A percentile compares a stretch with the other conserved stretches of the same genome.
These are phyloP conservation scores for Saitozyma podzolica DNA, from an alignment of 768 basidiomycete genomes.

Conservation along the genomic window DNA sequence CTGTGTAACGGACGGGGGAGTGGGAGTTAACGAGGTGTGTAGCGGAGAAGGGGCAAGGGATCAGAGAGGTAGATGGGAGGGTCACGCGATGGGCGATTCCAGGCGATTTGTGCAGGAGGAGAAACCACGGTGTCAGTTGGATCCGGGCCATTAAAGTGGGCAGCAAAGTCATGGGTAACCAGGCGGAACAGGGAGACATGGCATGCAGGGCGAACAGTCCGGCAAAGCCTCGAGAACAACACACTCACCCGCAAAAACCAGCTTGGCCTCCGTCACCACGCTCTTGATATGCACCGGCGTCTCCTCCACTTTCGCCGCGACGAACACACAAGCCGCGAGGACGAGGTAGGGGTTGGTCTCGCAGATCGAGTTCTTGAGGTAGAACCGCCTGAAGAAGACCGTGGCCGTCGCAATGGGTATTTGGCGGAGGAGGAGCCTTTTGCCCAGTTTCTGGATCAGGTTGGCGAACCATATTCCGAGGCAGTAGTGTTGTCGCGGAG, in stretches of 20 bases:
- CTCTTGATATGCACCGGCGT: constrained; percentile 92
- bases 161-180: no score
- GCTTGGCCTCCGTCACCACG: constrained; percentile 77
- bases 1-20: constrained; percentile 35
- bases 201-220: no score
- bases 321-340: constrained; percentile 88
- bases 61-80: no score
- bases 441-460: constrained; percentile 77
- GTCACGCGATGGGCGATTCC: no score
- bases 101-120: no score
- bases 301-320: constrained; percentile 96
- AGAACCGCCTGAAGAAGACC: constrained; percentile 94
- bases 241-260: constrained; percentile 60
- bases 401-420: constrained; percentile 89
- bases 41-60: no score
- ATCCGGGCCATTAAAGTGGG: no score
- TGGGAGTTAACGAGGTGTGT: not conserved
- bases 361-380: constrained; percentile 90
- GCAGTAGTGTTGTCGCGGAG: constrained; percentile 76
- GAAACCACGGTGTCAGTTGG: no score
- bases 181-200: no score
- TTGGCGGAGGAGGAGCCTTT: constrained; percentile 78
- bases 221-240: not conserved
- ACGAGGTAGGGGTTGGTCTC: constrained; percentile 95
- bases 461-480: constrained; percentile 87